Conservation (phyloP, 2,329 filamentous ascomycete genomes). For the Lasiodiplodia hormozganensis region DNA sequence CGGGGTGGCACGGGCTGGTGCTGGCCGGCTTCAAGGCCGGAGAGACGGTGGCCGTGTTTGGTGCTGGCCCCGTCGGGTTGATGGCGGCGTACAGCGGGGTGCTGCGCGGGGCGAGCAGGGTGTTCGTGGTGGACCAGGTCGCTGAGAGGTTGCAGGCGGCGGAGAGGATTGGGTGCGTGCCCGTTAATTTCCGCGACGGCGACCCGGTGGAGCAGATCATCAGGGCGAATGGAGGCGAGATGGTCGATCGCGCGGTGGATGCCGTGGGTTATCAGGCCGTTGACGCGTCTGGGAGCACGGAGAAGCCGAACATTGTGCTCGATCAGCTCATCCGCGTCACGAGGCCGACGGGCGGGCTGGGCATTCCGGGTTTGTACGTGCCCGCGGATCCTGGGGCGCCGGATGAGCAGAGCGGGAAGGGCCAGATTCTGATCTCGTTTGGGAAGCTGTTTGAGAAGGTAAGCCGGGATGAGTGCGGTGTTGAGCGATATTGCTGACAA, state of each 20-base stretch:
- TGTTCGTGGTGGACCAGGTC: constrained; percentile 70
- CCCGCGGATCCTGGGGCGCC: constrained; percentile 68
- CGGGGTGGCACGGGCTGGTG: constrained; percentile 59
- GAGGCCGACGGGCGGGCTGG: constrained; percentile 66
- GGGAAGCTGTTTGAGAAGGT: constrained; percentile 74
- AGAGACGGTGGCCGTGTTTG: constrained; percentile 70
- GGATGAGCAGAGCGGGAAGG: constrained; percentile 66
- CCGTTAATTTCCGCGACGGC: constrained; percentile 66
- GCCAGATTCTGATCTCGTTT: constrained; percentile 69
- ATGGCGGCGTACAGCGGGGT: constrained; percentile 71
- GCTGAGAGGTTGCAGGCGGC: constrained; percentile 65
- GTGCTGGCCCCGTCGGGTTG: constrained; percentile 68
- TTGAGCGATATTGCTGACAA: constrained; percentile 14
- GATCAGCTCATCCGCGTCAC: constrained; percentile 71
- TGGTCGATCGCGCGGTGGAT: constrained; percentile 70
- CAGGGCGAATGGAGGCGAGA: constrained; percentile 59
- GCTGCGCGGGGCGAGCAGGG: constrained; percentile 65
- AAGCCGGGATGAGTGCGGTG: constrained; percentile 28
- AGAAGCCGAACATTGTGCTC: constrained; percentile 68
- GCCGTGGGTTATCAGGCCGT: constrained; percentile 72
- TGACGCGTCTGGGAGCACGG: constrained; percentile 60
- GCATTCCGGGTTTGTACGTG: constrained; percentile 64
- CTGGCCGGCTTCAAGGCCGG: constrained; percentile 66
- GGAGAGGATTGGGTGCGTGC: constrained; percentile 66
- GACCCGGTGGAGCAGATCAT: constrained; percentile 69